Base-by-base conservation (phyloP, 2,329 filamentous ascomycete species). In the Penicillium nordicum region DNA sequence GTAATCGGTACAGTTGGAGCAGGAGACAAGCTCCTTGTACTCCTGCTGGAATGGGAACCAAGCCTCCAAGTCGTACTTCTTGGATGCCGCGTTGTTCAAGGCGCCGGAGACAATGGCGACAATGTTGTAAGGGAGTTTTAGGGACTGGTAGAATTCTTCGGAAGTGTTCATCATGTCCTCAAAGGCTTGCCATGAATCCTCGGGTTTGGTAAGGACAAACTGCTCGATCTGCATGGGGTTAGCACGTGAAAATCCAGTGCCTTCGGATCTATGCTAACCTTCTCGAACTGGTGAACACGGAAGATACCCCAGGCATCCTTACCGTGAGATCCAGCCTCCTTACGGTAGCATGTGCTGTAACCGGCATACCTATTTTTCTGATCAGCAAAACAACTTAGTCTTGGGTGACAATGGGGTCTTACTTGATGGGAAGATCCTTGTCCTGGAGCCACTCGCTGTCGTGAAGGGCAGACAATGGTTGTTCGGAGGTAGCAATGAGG, bases 241-340 rank as follows among this genome's bases (percentile, higher is more conserved):
- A 38, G 34, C 25, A 42, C 11, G 45, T 30, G 36, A 45, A 12
- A 32, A 36, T 36, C 2, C 11, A 42, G 11, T 7, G 21, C 7
- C 37, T n/a, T 32, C 10, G 12, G 25, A 12, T 49, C 11, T 50
- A 49, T 38, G 21, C 68, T 61, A 61, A 85, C 87, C 84, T 95
- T 97, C 75, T 97, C 93, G 69, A 97, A 99, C 74, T 99, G 93
- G 74, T 99, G 94, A 29, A 97, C 92, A 63, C 94, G 88, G 84
- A 97, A 99, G 60, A 97, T 91, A 55, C 94, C 94, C 94, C 94
- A 99, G 1, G 93, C 93, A 73, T 99, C 92, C 72, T 91, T 89
- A 30, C 92, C 88, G 71, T 94, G 93, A 21, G 90, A 87, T 52
- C 94, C 94, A 40, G 94, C 94, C 74, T 99, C 94, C 77, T 95